Percentiles rank a stretch among this genome's conserved stretches.
Evolutionary conservation across 768 basidiomycete species (phyloP).

Genomic region (Boletus pseudo-olivaceus): DNA sequence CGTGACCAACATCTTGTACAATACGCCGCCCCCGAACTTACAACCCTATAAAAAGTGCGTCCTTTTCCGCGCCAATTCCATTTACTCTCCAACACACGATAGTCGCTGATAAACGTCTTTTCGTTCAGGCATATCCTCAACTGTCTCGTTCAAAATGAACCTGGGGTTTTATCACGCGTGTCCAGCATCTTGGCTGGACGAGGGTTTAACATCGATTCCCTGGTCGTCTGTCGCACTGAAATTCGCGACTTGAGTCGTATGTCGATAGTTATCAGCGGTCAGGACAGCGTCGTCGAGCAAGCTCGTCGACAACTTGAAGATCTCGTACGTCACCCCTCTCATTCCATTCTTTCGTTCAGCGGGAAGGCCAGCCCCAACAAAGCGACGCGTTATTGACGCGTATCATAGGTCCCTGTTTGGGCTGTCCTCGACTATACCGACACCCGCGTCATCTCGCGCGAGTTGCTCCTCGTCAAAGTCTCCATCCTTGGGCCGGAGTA

Average conservation of each 20-base stretch:
- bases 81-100: neutral
- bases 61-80: neutral
- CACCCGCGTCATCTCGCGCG: constrained; percentile 86
- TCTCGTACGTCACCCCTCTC: constrained; percentile 55
- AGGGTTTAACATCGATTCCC: constrained; percentile 97
- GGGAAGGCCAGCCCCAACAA: neutral
- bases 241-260: constrained; percentile 95
- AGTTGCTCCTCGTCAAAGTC: constrained; percentile 92
- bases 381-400: neutral
- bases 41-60: constrained; percentile 88
- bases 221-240: constrained; percentile 97
- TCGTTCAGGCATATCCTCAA: constrained; percentile 83
- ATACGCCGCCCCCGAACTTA: constrained; percentile 86
- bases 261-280: constrained; percentile 95
- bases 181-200: constrained; percentile 96
- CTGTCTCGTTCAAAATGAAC: constrained; percentile 98
- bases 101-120: constrained; percentile 2
- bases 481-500: constrained; percentile 98
- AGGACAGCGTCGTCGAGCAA: constrained; percentile 97
- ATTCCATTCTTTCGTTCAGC: neutral
- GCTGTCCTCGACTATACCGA: constrained; percentile 97
- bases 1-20: constrained; percentile 96
- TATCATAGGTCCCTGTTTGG: constrained; percentile 91
- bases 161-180: constrained; percentile 97
- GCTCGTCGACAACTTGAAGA: constrained; percentile 95